Conservation (phyloP, 1,139 yeast genomes). For the Suhomyces maxii region DNA sequence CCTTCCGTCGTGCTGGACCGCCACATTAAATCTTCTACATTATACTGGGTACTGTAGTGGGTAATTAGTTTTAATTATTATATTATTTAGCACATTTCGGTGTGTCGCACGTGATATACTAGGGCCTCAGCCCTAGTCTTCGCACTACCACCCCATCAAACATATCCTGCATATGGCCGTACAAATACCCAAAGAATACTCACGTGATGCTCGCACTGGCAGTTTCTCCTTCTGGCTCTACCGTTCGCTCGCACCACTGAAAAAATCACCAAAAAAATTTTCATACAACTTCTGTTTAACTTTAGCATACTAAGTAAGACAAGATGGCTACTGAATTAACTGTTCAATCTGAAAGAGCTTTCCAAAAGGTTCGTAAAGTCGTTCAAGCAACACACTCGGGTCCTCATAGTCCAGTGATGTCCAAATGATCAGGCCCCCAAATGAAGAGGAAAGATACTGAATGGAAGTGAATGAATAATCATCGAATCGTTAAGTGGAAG, state of each 20-base stretch:
- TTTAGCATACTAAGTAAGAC: slow-evolving; percentile 17
- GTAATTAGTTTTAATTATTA: no score
- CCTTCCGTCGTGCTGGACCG: no score
- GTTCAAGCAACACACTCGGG: neutral
- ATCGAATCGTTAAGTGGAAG: no score
- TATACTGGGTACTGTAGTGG: no score
- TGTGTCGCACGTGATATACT: neutral
- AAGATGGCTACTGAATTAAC: slow-evolving; percentile 99
- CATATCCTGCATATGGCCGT: neutral
- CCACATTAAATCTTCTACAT: no score
- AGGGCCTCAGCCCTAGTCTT: slow-evolving; percentile 13
- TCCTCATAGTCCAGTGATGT: no score
- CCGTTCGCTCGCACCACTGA: slow-evolving; percentile 7
- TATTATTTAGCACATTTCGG: no score
- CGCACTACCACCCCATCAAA: slow-evolving; percentile 6
- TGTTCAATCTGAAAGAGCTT: slow-evolving; percentile 99
- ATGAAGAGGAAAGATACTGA: no score
- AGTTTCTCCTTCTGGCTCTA: slow-evolving; percentile 1
- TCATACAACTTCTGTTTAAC: slow-evolving; percentile 13
- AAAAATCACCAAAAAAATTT: slow-evolving; percentile 14
- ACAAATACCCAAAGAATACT: neutral
- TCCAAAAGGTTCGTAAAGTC: slow-evolving; percentile 90
- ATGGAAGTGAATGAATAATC: no score
- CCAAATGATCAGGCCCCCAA: no score
- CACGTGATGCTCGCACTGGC: slow-evolving; percentile 7